Evolutionary conservation across 1,284 basidiomycete genomes (phyloP), one percentile per base, ranked within the genome.

Genomic region (Wallemia ichthyophaga): DNA sequence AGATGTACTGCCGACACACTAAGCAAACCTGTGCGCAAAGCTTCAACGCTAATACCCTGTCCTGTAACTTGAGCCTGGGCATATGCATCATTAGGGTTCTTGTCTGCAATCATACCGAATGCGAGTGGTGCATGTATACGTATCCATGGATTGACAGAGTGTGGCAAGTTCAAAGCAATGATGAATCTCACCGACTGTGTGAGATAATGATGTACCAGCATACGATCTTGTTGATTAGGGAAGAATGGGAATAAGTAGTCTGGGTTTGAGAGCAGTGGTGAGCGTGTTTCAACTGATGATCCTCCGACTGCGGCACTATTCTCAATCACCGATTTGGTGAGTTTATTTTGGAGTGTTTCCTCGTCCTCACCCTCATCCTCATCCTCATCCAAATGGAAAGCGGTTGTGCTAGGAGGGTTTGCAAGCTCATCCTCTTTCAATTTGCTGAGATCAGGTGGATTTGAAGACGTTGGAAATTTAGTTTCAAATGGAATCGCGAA

Each of bases 131-230:
- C 67, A 56, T 69, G 67, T 2, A 68, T 62, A 1, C 61, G 62
- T 5, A 69, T 60, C 68, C 68, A 69, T 0, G 68, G 68, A 60
- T 69, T 69, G 66, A 67, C 64, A 37, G 62, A 61, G 1, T 62
- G 59, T 1, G 63, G 25, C 17, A 56, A 64, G 32, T 69, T 67
- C 55, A 67, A 67, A 0, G 68, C 68, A 25, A 69, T 64, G 60
- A 68, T 69, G 56, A 69, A 65, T 56, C 67, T 66, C 19, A 68
- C 66, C 1, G 67, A 68, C 27, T 66, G 62, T 1, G 64, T 63
- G 15, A 69, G 63, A 60, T 69, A 69, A 58, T 69, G 68, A n/a
- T 66, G 67, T 37, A 69, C 67, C 24, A 69, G 64, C 23, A 69
- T 58, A 9, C 66, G 64, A 32, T 69, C 68, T 57, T 67, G 66